Evolutionary conservation across 768 basidiomycete genomes (phyloP).

Genomic region (Suillus decipiens): DNA sequence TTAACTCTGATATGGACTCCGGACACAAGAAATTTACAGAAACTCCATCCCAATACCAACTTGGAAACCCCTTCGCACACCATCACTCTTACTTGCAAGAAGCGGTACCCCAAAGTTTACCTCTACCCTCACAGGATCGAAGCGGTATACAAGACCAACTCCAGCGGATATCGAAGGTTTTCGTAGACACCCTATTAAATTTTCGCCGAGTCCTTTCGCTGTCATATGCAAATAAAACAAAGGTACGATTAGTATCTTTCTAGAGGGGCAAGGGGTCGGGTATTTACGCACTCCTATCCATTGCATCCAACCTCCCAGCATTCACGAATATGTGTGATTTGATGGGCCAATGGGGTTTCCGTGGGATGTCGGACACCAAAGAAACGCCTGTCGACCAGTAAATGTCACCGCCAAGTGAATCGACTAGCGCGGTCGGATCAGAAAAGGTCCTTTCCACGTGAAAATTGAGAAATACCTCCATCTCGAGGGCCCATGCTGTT

Average conservation of each 20-base stretch:
- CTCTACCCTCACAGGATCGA: constrained; percentile 85
- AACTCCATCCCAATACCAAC: constrained; percentile 83
- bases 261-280: constrained; percentile 2
- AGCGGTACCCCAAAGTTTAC: constrained; percentile 87
- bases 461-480: constrained; percentile 38
- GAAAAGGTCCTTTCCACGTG: background rate
- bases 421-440: constrained; percentile 46
- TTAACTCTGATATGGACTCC: background rate
- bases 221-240: constrained; percentile 1
- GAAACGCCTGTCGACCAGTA: constrained; percentile 80
- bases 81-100: constrained; percentile 66
- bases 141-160: constrained; percentile 78
- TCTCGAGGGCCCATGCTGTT: constrained; percentile 82
- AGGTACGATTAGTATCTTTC: constrained; percentile 17
- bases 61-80: constrained; percentile 68
- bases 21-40: constrained; percentile 39
- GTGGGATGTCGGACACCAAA: constrained; percentile 72
- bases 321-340: constrained; percentile 83
- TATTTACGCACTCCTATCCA: constrained; percentile 53
- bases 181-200: constrained; percentile 41
- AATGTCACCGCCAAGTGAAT: constrained; percentile 82
- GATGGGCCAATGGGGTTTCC: constrained; percentile 79
- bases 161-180: constrained; percentile 79
- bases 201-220: constrained; percentile 43
- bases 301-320: constrained; percentile 68